These are phyloP conservation scores for Ceratocystis colombiana DNA, from an alignment of 2,329 filamentous ascomycete species.

Conservation along the genomic window DNA sequence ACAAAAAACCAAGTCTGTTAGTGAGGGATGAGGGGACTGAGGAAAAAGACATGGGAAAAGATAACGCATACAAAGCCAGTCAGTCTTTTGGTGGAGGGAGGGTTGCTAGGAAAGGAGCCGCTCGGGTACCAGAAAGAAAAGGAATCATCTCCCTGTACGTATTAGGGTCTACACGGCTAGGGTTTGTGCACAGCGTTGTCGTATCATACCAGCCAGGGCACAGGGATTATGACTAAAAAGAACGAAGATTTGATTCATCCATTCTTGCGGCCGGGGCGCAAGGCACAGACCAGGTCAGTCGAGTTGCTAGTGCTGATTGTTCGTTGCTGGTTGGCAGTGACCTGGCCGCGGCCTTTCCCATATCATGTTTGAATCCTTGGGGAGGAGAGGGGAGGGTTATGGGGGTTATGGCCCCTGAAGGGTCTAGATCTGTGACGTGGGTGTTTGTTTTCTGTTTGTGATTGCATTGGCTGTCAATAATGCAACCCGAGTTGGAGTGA, in stretches of 20 bases:
- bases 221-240: background rate
- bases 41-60: background rate
- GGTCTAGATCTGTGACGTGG: no score
- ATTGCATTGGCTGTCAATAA: no score
- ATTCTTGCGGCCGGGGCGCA: background rate
- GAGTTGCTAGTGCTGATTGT: no score
- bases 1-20: background rate
- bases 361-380: background rate
- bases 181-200: background rate
- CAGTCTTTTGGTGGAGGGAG: no score
- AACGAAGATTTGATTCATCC: background rate
- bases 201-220: background rate
- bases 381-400: background rate
- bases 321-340: slow-evolving; percentile 1
- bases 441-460: no score
- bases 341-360: background rate
- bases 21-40: no score
- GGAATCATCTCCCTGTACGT: no score
- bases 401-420: background rate
- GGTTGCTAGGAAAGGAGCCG: no score
- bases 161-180: background rate
- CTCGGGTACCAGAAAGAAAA: no score
- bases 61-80: no score
- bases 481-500: no score
- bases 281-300: background rate